These are phyloP conservation scores for Rosa multiflora DNA, from an alignment of 306 rosid genomes.

Conservation along the genomic window DNA sequence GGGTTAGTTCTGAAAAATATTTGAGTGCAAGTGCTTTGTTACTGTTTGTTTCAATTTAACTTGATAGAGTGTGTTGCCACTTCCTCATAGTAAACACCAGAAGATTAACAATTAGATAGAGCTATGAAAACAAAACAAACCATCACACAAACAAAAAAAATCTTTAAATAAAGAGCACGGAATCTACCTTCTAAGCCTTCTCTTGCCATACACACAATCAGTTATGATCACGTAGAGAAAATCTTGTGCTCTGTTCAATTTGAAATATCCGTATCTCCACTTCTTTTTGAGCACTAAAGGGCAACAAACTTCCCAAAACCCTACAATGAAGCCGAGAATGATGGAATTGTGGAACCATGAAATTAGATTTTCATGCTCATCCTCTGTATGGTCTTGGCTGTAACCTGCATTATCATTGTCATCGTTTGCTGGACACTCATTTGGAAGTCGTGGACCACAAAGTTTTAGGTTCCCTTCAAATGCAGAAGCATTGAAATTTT, in stretches of 20 bases:
- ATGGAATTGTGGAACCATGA: background rate
- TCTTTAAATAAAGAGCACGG: background rate
- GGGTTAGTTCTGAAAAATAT: no score
- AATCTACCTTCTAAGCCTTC: background rate
- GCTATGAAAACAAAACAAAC: no score
- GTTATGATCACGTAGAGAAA: background rate
- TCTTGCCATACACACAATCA: background rate
- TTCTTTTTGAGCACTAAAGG: background rate
- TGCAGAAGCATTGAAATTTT: no score
- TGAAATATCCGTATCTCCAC: background rate
- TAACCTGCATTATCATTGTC: no score
- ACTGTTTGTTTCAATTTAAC: no score
- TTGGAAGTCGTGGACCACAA: background rate
- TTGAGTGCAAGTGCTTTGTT: no score
- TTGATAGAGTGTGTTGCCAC: no score
- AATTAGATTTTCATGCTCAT: background rate
- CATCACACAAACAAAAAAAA: no score
- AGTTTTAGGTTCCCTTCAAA: background rate
- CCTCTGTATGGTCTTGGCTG: background rate
- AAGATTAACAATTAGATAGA: no score
- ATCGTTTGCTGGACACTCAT: background rate
- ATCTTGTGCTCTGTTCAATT: background rate
- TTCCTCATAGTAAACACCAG: no score
- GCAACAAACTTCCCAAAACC: conserved; percentile 8
- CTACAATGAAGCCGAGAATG: background rate